Evolutionary conservation across 176 grass and related monocot species (phyloP), one percentile per base, ranked within the genome.

Genomic region (Olyra latifolia): DNA sequence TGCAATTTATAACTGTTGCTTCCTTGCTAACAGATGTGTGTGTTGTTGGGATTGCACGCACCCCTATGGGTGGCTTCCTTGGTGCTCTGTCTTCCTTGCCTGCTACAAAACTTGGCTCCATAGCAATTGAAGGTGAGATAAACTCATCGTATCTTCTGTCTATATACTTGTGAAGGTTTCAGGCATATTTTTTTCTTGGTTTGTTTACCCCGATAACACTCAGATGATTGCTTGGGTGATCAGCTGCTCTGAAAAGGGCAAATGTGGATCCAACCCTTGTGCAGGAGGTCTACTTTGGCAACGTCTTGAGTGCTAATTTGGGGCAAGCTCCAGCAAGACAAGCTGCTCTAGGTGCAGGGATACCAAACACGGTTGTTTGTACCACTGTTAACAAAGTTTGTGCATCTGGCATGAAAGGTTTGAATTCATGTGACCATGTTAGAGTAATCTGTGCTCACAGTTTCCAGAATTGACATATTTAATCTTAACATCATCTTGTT

Each of bases 381-480:
- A 87, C 82, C 16, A 88, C 94, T 0, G 85, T 94, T 60, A 97
- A 97, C 61, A 97, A 97, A 94, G 94, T 97, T 1, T 97, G 94
- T 0, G 94, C 94, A 29, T 97, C 94, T 82, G 94, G 94, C 69
- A 92, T 94, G 89, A 97, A 97, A 84, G 94, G 94, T 97, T 77
- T 12, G 23, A 4, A 57, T 55, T 79, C 55, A 56, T 54, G 19
- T 59, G 27, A 4, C 19, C 35, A 7, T 17, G 6, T 45, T 72
- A 49, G 23, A 65, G 27, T 66, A 61, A 71, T 61, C 2, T 30
- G 11, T 69, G 39, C 8, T 35, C 43, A 2, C 24, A n/a, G 5
- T 77, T 72, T 74, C 28, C 27, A 39, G 20, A 74, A 74, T 5
- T 10, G 38, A 29, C 1, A 46, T 9, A 1, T 66, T 56, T 80